Percentiles rank a stretch among this genome's conserved stretches.
Conservation (phyloP, 305 asterid genomes). For the Lippia alba region DNA sequence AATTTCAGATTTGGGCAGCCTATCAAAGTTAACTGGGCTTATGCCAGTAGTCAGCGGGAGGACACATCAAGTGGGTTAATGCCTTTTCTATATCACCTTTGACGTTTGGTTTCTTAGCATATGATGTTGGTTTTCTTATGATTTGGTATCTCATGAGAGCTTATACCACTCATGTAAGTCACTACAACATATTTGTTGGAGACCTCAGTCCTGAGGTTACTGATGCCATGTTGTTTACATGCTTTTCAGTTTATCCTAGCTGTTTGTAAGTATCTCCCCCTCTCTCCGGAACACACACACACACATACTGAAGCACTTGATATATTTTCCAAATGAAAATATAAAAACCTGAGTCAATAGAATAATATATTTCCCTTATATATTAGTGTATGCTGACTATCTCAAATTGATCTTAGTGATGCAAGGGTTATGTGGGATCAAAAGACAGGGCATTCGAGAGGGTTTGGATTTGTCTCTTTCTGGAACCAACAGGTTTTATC, state of each 20-base stretch:
- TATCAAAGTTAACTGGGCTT: constrained; percentile 92
- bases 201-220: constrained; percentile 97
- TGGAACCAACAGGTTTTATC: constrained; percentile 80
- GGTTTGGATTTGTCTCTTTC: constrained; percentile 95
- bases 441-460: constrained; percentile 93
- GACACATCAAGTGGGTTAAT: constrained; percentile 69
- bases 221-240: constrained; percentile 80
- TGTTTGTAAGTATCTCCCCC: constrained; percentile 71
- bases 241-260: constrained; percentile 76
- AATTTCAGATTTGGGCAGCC: constrained; percentile 84
- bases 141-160: constrained; percentile 26
- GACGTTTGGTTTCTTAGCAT: constrained; percentile 11
- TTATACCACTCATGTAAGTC: constrained; percentile 56
- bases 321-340: neutral
- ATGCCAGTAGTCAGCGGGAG: constrained; percentile 84
- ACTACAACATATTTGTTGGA: constrained; percentile 92
- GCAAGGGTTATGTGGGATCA: constrained; percentile 99
- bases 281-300: neutral
- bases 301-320: too few species aligned
- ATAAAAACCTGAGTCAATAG: neutral
- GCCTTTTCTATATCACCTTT: constrained; percentile 8
- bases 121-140: neutral
- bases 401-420: constrained; percentile 56
- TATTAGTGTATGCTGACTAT: constrained; percentile 33
- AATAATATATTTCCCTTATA: too few species aligned